A percentile compares a stretch with the other conserved stretches of the same genome.
Evolutionary conservation across 306 rosid genomes (phyloP).

Genomic region (Aeschynomene evenia): DNA sequence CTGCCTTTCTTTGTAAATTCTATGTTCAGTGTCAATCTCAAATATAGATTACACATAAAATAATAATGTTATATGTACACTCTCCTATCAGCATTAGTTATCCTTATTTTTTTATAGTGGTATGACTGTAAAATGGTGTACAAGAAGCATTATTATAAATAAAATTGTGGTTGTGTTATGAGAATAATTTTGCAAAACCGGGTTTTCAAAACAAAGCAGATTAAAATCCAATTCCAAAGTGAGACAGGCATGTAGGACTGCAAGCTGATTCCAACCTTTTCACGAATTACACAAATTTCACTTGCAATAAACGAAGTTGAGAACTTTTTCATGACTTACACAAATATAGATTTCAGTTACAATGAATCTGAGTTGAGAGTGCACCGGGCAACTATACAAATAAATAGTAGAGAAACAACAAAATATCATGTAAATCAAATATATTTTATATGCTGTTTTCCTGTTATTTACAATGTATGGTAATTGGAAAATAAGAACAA

Average conservation of each 20-base stretch:
- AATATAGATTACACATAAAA: no score
- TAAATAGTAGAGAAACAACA: conserved; percentile 12
- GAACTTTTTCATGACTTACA: no score
- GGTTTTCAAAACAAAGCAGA: background rate
- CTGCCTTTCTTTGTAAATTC: no score
- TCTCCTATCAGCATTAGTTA: no score
- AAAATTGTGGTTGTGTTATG: background rate
- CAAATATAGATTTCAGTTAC: no score
- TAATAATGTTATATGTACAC: no score
- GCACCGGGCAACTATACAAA: background rate
- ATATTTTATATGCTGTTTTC: background rate
- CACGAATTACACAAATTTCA: background rate
- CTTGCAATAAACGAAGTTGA: conserved; percentile 18
- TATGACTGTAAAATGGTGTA: no score
- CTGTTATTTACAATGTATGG: background rate
- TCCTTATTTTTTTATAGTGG: no score
- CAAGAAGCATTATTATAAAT: no score
- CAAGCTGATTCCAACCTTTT: background rate
- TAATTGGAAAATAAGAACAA: background rate
- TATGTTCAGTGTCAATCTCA: no score
- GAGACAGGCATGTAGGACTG: background rate
- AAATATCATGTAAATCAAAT: conserved; percentile 6
- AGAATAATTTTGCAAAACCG: background rate
- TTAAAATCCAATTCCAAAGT: background rate
- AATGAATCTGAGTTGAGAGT: no score